Evolutionary conservation across 75 land plant species (phyloP).

Genomic region (Pinus tabuliformis): DNA sequence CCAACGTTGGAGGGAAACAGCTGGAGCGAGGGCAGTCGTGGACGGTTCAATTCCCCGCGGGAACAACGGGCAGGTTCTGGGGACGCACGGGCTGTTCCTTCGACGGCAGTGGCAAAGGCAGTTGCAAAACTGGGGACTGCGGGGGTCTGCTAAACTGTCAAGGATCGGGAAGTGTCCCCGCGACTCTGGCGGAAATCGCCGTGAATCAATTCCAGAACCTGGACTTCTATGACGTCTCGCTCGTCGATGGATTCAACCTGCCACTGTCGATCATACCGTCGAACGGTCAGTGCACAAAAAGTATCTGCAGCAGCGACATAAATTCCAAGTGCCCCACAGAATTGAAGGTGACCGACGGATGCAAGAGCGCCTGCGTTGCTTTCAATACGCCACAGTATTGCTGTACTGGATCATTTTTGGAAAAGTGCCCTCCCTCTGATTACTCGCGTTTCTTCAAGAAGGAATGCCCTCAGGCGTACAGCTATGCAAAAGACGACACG

Average conservation of each 20-base stretch:
- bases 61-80: constrained; percentile 29
- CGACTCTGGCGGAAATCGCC: constrained; percentile 33
- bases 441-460: constrained; percentile 25
- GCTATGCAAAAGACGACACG: constrained; percentile 38
- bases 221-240: constrained; percentile 42
- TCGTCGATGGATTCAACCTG: constrained; percentile 52
- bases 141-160: constrained; percentile 23
- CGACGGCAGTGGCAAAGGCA: constrained; percentile 14
- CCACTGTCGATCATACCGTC: constrained; percentile 20
- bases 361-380: constrained; percentile 26
- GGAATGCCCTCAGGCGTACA: constrained; percentile 38
- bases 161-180: constrained; percentile 30
- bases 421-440: constrained; percentile 19
- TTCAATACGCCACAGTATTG: constrained; percentile 22
- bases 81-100: constrained; percentile 42
- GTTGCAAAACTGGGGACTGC: constrained; percentile 36
- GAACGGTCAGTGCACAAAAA: neutral
- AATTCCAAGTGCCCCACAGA: constrained; percentile 26
- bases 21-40: constrained; percentile 1
- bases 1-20: neutral
- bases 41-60: neutral
- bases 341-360: constrained; percentile 19
- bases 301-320: constrained; percentile 21
- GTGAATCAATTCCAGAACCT: constrained; percentile 9
- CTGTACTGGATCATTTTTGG: constrained; percentile 21